phyloP scores from a whole-genome alignment of 192 early-diverging fungal species.

The Spinellus fusiger region DNA sequence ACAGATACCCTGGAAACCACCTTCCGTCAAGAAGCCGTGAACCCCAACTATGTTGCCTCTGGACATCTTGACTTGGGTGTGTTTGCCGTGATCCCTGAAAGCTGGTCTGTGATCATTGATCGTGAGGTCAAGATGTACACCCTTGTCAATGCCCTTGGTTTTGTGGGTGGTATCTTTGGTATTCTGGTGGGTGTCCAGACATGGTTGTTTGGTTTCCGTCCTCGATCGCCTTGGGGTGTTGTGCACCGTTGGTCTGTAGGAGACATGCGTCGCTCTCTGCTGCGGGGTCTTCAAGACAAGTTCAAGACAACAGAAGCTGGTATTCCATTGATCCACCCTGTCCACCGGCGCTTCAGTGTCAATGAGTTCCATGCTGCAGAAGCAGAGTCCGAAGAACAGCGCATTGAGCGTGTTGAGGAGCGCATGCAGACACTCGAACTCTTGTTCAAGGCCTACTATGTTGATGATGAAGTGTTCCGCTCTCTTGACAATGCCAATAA shows the following conservation, averaged over 20 bases:
- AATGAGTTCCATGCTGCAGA: constrained; percentile 8
- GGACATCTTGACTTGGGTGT: constrained; percentile 23
- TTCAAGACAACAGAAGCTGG: constrained; percentile 29
- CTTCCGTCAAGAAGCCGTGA: constrained; percentile 24
- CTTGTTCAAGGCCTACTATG: constrained; percentile 33
- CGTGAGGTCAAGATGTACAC: constrained; percentile 31
- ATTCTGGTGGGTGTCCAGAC: constrained; percentile 20
- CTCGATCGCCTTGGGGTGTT: constrained; percentile 29
- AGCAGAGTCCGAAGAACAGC: constrained; percentile 21
- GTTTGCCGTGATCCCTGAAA: constrained; percentile 10
- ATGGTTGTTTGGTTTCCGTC: constrained; percentile 29
- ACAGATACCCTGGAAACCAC: constrained; percentile 19
- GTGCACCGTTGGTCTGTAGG: constrained; percentile 30
- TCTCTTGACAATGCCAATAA: constrained; percentile 27
- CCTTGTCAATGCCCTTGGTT: constrained; percentile 28
- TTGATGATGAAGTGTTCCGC: constrained; percentile 33
- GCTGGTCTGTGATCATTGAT: constrained; percentile 1
- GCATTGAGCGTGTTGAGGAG: constrained; percentile 29
- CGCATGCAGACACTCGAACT: constrained; percentile 30
- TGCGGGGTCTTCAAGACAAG: constrained; percentile 27
- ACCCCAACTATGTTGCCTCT: constrained; percentile 18
- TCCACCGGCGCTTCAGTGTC: constrained; percentile 29
- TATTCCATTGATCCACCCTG: constrained; percentile 32
- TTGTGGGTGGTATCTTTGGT: constrained; percentile 30
- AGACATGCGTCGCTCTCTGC: constrained; percentile 23